A percentile compares a stretch with the other conserved stretches of the same genome.
phyloP scores from a whole-genome alignment of 208 protist species.

The Trichomonas vaginalis region DNA sequence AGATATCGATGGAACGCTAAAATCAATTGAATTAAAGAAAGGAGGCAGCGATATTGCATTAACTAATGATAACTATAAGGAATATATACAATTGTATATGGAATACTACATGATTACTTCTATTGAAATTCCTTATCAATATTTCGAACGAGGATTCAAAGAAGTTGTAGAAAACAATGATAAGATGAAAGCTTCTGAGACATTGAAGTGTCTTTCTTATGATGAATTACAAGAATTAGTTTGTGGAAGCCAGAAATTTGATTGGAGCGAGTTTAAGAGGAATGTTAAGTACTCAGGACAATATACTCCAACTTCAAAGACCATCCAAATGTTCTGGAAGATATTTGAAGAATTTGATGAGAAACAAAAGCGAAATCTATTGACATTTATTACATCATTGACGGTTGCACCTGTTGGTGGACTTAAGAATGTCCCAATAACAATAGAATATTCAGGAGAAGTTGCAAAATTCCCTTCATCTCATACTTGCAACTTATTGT shows the following conservation, averaged over 20 bases:
- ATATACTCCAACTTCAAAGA: slow-evolving; percentile 25
- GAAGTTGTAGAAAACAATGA: not conserved
- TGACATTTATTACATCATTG: slow-evolving; percentile 46
- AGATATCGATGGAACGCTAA: too few species aligned
- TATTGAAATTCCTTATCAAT: slow-evolving; percentile 36
- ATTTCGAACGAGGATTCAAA: too few species aligned
- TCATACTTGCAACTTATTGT: slow-evolving; percentile 62
- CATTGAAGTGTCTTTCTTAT: not conserved
- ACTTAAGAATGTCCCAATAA: not conserved
- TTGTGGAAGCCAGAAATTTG: not conserved
- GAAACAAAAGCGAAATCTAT: slow-evolving; percentile 40
- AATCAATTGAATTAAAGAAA: slow-evolving; percentile 22
- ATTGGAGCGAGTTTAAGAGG: not conserved
- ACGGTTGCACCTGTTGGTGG: not conserved
- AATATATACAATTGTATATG: slow-evolving; percentile 28
- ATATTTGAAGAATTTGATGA: slow-evolving; percentile 35
- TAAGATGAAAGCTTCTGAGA: not conserved
- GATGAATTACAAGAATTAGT: not conserved
- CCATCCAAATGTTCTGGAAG: slow-evolving; percentile 45
- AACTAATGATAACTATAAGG: slow-evolving; percentile 31
- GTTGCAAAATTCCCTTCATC: slow-evolving; percentile 48
- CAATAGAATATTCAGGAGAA: slow-evolving; percentile 17
- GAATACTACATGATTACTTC: slow-evolving; percentile 29
- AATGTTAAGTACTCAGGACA: slow-evolving; percentile 31
- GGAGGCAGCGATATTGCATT: slow-evolving; percentile 23